Base-by-base conservation (phyloP, 371 early-diverging fungal genomes). In the Saksenaea oblongispora region DNA sequence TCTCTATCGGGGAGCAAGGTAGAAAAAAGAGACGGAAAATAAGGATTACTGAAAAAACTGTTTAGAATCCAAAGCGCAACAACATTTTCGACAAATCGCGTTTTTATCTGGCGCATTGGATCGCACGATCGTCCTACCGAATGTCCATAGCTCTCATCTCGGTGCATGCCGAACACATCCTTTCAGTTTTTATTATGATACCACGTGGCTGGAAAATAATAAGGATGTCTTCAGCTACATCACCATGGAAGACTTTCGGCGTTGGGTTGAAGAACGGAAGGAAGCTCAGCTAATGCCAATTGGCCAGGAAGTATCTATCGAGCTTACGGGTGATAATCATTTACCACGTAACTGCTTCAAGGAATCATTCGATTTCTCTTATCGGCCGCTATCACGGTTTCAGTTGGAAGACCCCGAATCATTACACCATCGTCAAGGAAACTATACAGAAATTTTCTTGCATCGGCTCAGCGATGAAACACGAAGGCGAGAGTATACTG, bases 1-100 rank as follows among this genome's bases (percentile, higher is more conserved):
- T 73, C 28, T 62, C 67, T 22, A 76, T 76, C 41, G 69, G 73
- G 14, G 79, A 79, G 41, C 79, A 79, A 79, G 79, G 79, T 79
- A 68, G 11, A 36, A 28, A 56, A 56, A 56, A 56, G 28, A 28
- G 14, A 56, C 22, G 18, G 39, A 39, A 39, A 39, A 3, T 11
- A 11, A 47, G 9, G 22, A 10, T 3, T 1, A 47, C 9, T 11
- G n/a, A 47, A 47, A 22, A 3, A 17, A 10, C n/a, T 53, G 0
- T 5, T 14, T 34, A 74, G 74, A 74, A 66, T 70, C 74, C 65
- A 74, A 68, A 56, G 63, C 68, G 3, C 68, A 68, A 53, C 36
- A 55, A 22, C 68, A 68, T 35, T 68, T 68, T 60, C 68, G 68
- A 9, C 68, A 68, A 36, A 36, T 68, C 9, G 63, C 68, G 5